These are phyloP conservation scores for Monosporozyma servazzii DNA, from an alignment of 805 yeast genomes.

Conservation along the genomic window DNA sequence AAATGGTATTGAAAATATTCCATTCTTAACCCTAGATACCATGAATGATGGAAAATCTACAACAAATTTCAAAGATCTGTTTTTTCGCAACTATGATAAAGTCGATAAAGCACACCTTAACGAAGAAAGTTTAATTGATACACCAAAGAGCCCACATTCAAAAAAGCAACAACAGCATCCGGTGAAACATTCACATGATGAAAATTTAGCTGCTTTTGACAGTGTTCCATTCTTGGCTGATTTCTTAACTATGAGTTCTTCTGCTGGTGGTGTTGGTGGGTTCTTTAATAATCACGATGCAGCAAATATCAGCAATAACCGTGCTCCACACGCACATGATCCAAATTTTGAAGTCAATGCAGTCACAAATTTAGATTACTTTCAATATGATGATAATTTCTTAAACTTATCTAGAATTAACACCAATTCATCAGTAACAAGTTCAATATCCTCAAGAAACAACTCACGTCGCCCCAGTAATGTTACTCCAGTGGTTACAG, in stretches of 20 bases:
- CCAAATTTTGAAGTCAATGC: slow-evolving; percentile 1
- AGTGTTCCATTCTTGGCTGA: slow-evolving; percentile 30
- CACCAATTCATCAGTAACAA: not conserved
- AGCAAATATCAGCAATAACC: not conserved
- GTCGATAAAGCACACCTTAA: not conserved
- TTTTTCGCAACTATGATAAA: not conserved
- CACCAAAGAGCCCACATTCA: not conserved
- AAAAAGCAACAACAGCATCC: not conserved
- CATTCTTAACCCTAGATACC: slow-evolving; percentile 19
- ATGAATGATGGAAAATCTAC: not conserved
- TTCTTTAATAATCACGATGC: slow-evolving; percentile 9
- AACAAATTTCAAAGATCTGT: not conserved
- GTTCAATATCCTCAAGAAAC: not conserved
- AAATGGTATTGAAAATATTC: slow-evolving; percentile 24
- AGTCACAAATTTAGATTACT: not conserved
- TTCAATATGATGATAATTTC: slow-evolving; percentile 2
- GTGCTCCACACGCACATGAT: not conserved
- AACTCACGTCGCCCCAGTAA: not conserved
- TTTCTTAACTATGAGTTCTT: slow-evolving; percentile 33
- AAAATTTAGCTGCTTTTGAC: slow-evolving; percentile 1
- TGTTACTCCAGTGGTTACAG: not conserved
- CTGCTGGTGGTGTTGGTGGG: slow-evolving; percentile 36
- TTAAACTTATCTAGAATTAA: not conserved
- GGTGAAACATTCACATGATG: not conserved
- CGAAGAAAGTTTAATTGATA: not conserved